Conservation (phyloP, 148 eudicot genomes). For the Vaccinium corymbosum region DNA sequence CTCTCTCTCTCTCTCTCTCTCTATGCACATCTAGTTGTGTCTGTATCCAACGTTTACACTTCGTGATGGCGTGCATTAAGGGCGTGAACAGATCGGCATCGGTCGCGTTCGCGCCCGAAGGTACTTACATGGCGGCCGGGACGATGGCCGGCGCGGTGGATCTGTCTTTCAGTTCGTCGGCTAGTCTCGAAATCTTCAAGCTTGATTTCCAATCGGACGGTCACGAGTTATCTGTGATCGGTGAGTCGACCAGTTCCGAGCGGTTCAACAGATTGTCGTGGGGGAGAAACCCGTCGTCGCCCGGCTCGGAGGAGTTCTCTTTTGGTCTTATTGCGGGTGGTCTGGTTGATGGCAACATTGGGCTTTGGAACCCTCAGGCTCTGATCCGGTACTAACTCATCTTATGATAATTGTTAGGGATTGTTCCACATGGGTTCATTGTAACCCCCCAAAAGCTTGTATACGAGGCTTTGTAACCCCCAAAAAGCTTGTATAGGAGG, state of each 20-base stretch:
- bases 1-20: background rate
- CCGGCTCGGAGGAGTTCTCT: slow-evolving; percentile 55
- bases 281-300: slow-evolving; percentile 39
- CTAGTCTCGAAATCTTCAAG: slow-evolving; percentile 72
- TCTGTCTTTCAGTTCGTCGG: slow-evolving; percentile 82
- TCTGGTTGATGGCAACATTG: slow-evolving; percentile 68
- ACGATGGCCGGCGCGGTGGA: slow-evolving; percentile 98
- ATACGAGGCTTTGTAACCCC: no score
- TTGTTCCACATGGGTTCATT: no score
- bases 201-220: slow-evolving; percentile 80
- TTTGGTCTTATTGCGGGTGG: slow-evolving; percentile 81
- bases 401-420: background rate
- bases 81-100: slow-evolving; percentile 78
- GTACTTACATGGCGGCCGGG: slow-evolving; percentile 74
- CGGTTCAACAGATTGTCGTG: slow-evolving; percentile 80
- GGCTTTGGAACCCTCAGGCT: slow-evolving; percentile 66
- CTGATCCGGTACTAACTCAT: slow-evolving; percentile 45
- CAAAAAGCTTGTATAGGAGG: no score
- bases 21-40: background rate
- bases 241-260: slow-evolving; percentile 64
- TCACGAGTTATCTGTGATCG: slow-evolving; percentile 45
- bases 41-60: background rate
- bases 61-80: slow-evolving; percentile 56
- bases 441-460: no score
- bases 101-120: slow-evolving; percentile 76